A percentile compares a stretch with the other conserved stretches of the same genome.
Conservation (phyloP, 345 rosid species). For the Excoecaria agallocha region DNA sequence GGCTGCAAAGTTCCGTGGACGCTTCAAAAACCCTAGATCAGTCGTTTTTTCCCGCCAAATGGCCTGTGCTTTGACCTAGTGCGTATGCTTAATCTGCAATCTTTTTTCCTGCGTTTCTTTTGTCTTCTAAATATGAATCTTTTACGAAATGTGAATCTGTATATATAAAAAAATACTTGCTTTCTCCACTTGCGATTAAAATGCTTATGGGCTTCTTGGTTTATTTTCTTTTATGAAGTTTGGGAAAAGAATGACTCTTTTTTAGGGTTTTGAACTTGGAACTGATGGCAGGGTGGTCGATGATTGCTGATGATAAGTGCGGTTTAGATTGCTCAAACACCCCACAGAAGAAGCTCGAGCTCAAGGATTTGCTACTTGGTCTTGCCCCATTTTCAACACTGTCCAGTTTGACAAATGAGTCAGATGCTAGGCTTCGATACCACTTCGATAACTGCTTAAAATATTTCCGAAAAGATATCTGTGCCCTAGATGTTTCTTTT, state of each 20-base stretch:
- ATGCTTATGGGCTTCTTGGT: background rate
- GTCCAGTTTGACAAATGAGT: background rate
- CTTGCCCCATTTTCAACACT: slow-evolving; percentile 8
- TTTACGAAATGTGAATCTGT: background rate
- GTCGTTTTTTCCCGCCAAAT: slow-evolving; percentile 38
- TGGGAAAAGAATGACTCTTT: slow-evolving; percentile 10
- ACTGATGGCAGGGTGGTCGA: slow-evolving; percentile 39
- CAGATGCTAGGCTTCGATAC: background rate
- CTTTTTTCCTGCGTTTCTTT: background rate
- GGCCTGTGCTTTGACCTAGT: background rate
- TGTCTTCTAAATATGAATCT: slow-evolving; percentile 2
- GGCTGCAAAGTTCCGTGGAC: background rate
- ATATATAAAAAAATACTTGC: background rate
- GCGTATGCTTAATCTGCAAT: slow-evolving; percentile 6
- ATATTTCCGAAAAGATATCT: slow-evolving; percentile 4
- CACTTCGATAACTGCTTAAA: slow-evolving; percentile 12
- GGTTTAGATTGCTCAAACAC: slow-evolving; percentile 5
- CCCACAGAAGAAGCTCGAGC: background rate
- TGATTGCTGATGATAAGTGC: slow-evolving; percentile 13
- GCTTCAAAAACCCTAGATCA: slow-evolving; percentile 39
- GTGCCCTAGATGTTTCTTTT: slow-evolving; percentile 15
- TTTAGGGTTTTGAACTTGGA: slow-evolving; percentile 23
- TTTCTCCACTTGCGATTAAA: background rate
- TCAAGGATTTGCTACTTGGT: slow-evolving; percentile 8
- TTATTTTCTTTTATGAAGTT: background rate